Conservation (phyloP, 345 rosid genomes). For the Salix suchowensis region DNA sequence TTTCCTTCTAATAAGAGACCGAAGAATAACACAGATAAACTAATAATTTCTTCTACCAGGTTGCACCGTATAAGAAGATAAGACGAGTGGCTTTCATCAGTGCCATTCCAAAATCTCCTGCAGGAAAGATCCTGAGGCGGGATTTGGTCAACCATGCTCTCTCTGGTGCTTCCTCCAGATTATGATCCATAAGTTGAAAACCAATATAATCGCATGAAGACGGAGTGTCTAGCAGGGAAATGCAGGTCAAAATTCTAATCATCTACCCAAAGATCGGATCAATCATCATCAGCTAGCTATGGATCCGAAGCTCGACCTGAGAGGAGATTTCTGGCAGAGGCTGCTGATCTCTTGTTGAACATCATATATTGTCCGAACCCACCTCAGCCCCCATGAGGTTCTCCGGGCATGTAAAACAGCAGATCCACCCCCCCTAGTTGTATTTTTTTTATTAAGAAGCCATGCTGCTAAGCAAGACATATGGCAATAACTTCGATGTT, state of each 20-base stretch:
- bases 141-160: slow-evolving; percentile 47
- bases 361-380: neutral
- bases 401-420: neutral
- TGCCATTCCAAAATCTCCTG: slow-evolving; percentile 63
- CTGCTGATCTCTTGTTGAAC: neutral
- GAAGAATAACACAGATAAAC: neutral
- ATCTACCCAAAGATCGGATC: neutral
- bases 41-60: slow-evolving; percentile 43
- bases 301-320: neutral
- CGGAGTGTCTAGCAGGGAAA: neutral
- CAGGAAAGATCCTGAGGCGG: slow-evolving; percentile 82
- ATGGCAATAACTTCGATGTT: neutral
- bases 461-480: neutral
- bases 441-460: too few species aligned
- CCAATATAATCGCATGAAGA: neutral
- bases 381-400: neutral
- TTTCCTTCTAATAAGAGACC: too few species aligned
- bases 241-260: neutral
- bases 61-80: slow-evolving; percentile 85
- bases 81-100: slow-evolving; percentile 67
- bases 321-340: neutral
- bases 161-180: slow-evolving; percentile 34
- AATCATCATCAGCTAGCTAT: neutral
- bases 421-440: neutral
- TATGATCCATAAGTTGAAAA: slow-evolving; percentile 18